A percentile compares a stretch with the other conserved stretches of the same genome.
Evolutionary conservation across 495 filamentous ascomycete genomes (phyloP).

Genomic region (Podospora comata): DNA sequence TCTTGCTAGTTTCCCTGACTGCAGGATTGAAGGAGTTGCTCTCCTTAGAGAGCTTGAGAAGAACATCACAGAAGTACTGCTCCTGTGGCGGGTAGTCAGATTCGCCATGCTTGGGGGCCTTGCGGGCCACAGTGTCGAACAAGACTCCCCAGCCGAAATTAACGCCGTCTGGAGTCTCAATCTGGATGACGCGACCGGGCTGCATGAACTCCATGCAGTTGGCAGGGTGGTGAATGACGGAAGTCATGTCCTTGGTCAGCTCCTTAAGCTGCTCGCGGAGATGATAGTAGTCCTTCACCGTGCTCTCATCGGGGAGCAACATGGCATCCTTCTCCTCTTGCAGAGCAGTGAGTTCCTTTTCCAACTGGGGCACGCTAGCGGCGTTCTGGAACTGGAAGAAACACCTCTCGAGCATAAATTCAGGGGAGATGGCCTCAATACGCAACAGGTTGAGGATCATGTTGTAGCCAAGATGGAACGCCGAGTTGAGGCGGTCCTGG

Average conservation of each 20-base stretch:
- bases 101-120: slow-evolving; percentile 53
- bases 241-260: slow-evolving; percentile 79
- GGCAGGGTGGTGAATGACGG: slow-evolving; percentile 84
- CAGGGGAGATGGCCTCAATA: slow-evolving; percentile 92
- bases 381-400: slow-evolving; percentile 98
- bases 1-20: slow-evolving; percentile 17
- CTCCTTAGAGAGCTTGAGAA: slow-evolving; percentile 65
- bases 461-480: slow-evolving; percentile 98
- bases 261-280: slow-evolving; percentile 75
- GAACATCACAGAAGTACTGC: slow-evolving; percentile 74
- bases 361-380: slow-evolving; percentile 73
- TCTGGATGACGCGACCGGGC: slow-evolving; percentile 75
- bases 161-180: slow-evolving; percentile 63
- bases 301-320: slow-evolving; percentile 77
- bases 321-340: slow-evolving; percentile 68
- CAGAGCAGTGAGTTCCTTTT: slow-evolving; percentile 71
- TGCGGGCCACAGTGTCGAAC: slow-evolving; percentile 64
- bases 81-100: slow-evolving; percentile 68
- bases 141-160: slow-evolving; percentile 95
- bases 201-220: slow-evolving; percentile 78
- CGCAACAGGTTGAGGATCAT: slow-evolving; percentile 96
- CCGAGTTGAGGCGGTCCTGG: slow-evolving; percentile 94
- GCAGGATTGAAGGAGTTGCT: slow-evolving; percentile 38
- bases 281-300: slow-evolving; percentile 87
- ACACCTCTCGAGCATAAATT: slow-evolving; percentile 94